Base-by-base conservation (phyloP, 2,329 filamentous ascomycete species). In the Penicillium sp. region DNA sequence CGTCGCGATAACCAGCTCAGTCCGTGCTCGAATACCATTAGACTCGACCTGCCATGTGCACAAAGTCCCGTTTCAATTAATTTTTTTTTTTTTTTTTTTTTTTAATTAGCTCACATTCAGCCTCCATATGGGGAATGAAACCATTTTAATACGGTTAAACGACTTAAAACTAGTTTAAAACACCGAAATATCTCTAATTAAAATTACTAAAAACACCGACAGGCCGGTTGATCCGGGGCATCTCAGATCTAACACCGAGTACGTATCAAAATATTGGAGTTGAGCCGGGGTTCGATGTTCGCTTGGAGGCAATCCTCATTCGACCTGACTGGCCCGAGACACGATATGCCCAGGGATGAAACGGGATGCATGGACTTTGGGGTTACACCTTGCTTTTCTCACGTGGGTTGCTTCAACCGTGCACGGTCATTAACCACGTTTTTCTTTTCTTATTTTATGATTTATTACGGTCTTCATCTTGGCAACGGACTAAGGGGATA, bases 401-500 rank as follows among this genome's bases (percentile, higher is more conserved):
- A 55, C 53, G 53, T 55, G 53, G 53, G 33, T 17, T 55, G 19
- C 16, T 52, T 11, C 17, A n/a, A 41, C 40, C 17, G 25, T 47
- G 50, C 50, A 42, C 33, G 46, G 47, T 43, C 38, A 17, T 51
- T 17, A 40, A 33, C 47, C 53, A 55, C 53, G 50, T 55, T 50
- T 45, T 54, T 30, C 5, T 16, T 30, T 47, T 42, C 31, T 22
- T 22, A 22, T 22, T 22, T 3, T 22, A 3, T 22, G 22, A 22
- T 22, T 22, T 22, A 22, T 22, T 22, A 22, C 22, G 4, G 14
- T 19, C 35, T 28, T 37, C 42, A 47, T 47, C 61, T 65, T 65
- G 63, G 60, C 61, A 63, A 53, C 51, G 50, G 57, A 61, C 63
- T 65, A 65, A 58, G 55, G 48, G 62, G 63, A 61, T 65, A 65